phyloP scores from a whole-genome alignment of 768 basidiomycete species.

The Podaxis carcinomalis region DNA sequence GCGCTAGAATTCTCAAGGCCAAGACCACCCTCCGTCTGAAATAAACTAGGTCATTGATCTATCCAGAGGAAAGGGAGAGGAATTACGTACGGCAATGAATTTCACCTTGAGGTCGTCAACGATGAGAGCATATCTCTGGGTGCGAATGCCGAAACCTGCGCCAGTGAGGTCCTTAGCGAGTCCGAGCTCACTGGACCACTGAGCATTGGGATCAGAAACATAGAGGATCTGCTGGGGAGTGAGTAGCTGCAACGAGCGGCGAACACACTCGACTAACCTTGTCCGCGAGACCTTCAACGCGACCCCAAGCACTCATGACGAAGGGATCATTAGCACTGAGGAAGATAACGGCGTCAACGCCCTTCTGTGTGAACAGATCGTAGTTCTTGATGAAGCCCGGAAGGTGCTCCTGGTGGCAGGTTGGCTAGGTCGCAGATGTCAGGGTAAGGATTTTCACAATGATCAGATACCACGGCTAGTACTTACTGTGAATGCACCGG shows the following conservation, averaged over 20 bases:
- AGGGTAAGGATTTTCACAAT: not conserved
- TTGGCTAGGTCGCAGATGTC: slow-evolving; percentile 31
- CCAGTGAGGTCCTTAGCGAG: slow-evolving; percentile 48
- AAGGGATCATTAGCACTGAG: slow-evolving; percentile 78
- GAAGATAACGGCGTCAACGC: slow-evolving; percentile 69
- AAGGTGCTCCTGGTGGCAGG: slow-evolving; percentile 64
- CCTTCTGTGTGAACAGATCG: slow-evolving; percentile 74
- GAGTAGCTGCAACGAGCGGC: not conserved
- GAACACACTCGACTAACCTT: slow-evolving; percentile 35
- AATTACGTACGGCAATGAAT: slow-evolving; percentile 49
- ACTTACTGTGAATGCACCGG: slow-evolving; percentile 77
- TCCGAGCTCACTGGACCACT: slow-evolving; percentile 54
- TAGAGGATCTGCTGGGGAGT: slow-evolving; percentile 44
- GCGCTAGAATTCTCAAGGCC: slow-evolving; percentile 55
- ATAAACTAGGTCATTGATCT: slow-evolving; percentile 9
- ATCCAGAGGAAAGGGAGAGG: not conserved
- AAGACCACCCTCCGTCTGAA: slow-evolving; percentile 43
- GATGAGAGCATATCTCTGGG: slow-evolving; percentile 58
- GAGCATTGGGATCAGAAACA: slow-evolving; percentile 50
- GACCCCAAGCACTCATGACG: slow-evolving; percentile 64
- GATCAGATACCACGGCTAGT: slow-evolving; percentile 18
- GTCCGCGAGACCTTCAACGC: slow-evolving; percentile 59
- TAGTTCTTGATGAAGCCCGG: slow-evolving; percentile 65
- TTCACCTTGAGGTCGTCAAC: slow-evolving; percentile 69
- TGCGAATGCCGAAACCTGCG: slow-evolving; percentile 52